These are phyloP conservation scores for Candolleomyces aberdarensis DNA, from an alignment of 768 basidiomycete species.

Conservation along the genomic window DNA sequence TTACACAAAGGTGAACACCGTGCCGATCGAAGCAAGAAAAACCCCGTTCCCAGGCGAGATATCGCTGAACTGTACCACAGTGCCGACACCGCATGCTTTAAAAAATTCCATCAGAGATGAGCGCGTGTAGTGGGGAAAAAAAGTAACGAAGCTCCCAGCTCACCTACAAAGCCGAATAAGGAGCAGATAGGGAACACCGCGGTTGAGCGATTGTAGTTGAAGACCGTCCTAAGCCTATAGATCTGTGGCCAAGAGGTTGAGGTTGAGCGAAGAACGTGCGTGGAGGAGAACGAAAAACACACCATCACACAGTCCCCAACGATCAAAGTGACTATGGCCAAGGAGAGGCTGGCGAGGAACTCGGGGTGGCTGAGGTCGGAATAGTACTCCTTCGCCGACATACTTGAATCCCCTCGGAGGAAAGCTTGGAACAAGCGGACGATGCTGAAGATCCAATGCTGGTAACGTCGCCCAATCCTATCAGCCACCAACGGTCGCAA, in stretches of 20 bases:
- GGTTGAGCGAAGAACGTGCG: neutral
- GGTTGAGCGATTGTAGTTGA: conserved; percentile 11
- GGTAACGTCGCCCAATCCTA: neutral
- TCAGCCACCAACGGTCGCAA: neutral
- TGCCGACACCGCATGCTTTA: conserved; percentile 7
- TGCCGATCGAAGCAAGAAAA: conserved; percentile 7
- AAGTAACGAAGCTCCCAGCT: neutral
- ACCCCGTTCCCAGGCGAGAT: conserved; percentile 1
- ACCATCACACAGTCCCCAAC: conserved; percentile 8
- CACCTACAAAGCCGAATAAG: conserved; percentile 7
- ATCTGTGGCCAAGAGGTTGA: neutral
- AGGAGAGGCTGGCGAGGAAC: neutral
- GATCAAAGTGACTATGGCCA: conserved; percentile 8
- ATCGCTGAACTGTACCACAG: conserved; percentile 7
- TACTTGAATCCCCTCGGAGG: neutral
- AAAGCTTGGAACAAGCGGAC: conserved; percentile 4
- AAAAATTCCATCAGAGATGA: neutral
- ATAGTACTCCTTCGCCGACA: conserved; percentile 1
- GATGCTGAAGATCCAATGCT: conserved; percentile 8
- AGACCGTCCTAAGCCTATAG: conserved; percentile 6
- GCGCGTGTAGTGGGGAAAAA: neutral
- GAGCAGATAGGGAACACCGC: conserved; percentile 7
- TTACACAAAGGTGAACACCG: conserved; percentile 8
- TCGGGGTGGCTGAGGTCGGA: neutral
- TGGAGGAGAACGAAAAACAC: neutral